A percentile compares a stretch with the other conserved stretches of the same genome.
Evolutionary conservation across 225 moss, liverwort and hornwort species (phyloP).

Genomic region (Polytrichum commune): DNA sequence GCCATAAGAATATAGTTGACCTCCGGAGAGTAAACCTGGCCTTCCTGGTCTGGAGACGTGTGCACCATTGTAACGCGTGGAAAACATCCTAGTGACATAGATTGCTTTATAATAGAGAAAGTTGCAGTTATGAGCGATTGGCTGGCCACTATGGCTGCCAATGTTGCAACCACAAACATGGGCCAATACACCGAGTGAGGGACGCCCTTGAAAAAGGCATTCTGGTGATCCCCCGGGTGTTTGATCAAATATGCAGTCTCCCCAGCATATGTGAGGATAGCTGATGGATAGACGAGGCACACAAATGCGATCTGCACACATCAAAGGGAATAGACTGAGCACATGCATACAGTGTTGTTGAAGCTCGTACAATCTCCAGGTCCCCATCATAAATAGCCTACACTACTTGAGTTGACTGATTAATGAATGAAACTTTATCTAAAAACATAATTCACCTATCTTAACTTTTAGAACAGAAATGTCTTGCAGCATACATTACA

Average conservation of each 20-base stretch:
- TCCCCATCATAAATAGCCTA: background rate
- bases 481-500: too few species aligned
- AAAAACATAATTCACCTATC: too few species aligned
- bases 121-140: constrained; percentile 82
- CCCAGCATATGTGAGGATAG: constrained; percentile 66
- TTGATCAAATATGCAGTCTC: constrained; percentile 76
- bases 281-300: constrained; percentile 66
- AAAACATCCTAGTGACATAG: constrained; percentile 75
- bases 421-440: too few species aligned
- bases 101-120: constrained; percentile 77
- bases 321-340: constrained; percentile 4
- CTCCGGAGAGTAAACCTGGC: constrained; percentile 81
- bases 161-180: constrained; percentile 68
- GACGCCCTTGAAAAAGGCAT: constrained; percentile 68
- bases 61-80: constrained; percentile 78
- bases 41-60: constrained; percentile 61
- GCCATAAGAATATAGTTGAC: constrained; percentile 74
- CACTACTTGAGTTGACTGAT: too few species aligned
- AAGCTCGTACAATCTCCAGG: background rate
- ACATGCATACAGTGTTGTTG: background rate
- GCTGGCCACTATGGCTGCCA: constrained; percentile 82
- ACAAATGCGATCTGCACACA: constrained; percentile 61
- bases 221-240: constrained; percentile 44
- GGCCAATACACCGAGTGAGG: constrained; percentile 73
- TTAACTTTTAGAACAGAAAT: too few species aligned